Base-by-base conservation (phyloP, 73 alveolate genomes). In the Blepharisma stoltei region DNA sequence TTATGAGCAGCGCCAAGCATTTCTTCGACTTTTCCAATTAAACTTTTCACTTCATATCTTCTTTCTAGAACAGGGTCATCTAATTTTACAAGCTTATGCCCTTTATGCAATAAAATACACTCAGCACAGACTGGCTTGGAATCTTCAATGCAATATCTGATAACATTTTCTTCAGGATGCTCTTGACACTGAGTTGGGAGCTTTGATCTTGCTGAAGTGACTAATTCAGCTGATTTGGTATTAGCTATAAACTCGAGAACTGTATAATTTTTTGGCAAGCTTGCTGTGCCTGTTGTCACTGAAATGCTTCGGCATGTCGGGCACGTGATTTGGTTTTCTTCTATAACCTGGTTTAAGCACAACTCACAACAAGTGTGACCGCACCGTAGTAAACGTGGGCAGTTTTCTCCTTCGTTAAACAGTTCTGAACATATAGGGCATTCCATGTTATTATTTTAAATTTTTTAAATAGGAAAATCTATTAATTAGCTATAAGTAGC, bases 281-380 rank as follows among this genome's bases (percentile, higher is more conserved):
- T 83, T 48, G 55, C 77, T 3, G 90, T 87, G 50, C 81, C 71
- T 6, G 90, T 81, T 5, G 90, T 83, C 4, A 37, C 76, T 60
- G 76, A 25, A 25, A 60, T 60, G 14, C 23, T 37, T 46, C 90
- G 55, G 71, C 90, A 82, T 6, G 83, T 83, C 23, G 91, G 91
- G 55, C 94, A 87, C 37, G 54, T 54, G 53, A 83, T 44, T 46
- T 82, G 69, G 44, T 83, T 86, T 47, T 86, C 55, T 21, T 86
- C 81, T 20, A 81, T 83, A 1, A 82, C 75, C 50, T 86, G 81
- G 1, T 77, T 75, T 37, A 82, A 75, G 78, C 90, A 86, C 41
- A 81, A 90, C 76, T 86, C 94, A 46, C 94, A 86, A 66, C 82
- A 82, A 4, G 94, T 86, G 75, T 86, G 94, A 6, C 94, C 90